Evolutionary conservation across 352 stramenopile species (phyloP).

Genomic region (Pseudoperonospora humuli): DNA sequence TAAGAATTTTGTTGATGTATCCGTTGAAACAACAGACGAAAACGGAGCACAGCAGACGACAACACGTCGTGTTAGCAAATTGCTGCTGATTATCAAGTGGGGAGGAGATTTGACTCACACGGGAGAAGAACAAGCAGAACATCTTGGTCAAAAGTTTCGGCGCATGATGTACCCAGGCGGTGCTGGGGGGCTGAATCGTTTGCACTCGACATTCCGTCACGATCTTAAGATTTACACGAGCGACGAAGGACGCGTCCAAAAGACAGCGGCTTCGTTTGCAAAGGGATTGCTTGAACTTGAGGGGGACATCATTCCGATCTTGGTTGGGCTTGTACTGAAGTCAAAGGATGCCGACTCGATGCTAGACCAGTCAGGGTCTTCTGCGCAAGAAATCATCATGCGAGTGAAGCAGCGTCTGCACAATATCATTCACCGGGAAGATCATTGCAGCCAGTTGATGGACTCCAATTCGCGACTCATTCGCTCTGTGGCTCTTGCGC

Average conservation of each 20-base stretch:
- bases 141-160: constrained; percentile 88
- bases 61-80: constrained; percentile 60
- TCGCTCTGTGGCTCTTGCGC: constrained; percentile 68
- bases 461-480: constrained; percentile 73
- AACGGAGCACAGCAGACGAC: constrained; percentile 22
- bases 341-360: constrained; percentile 92
- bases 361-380: constrained; percentile 97
- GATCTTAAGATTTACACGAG: constrained; percentile 99
- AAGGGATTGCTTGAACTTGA: constrained; percentile 98
- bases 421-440: constrained; percentile 77
- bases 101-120: constrained; percentile 97
- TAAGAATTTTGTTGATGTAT: constrained; percentile 41
- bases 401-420: constrained; percentile 83
- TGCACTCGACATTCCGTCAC: constrained; percentile 99
- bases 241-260: constrained; percentile 99
- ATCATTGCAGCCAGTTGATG: constrained; percentile 71
- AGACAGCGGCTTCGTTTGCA: constrained; percentile 98
- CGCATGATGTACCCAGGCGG: constrained; percentile 87
- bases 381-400: constrained; percentile 88
- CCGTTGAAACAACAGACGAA: constrained; percentile 17
- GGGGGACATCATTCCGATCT: constrained; percentile 98
- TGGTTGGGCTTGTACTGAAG: constrained; percentile 91
- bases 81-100: constrained; percentile 99
- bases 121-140: constrained; percentile 93
- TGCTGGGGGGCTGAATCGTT: constrained; percentile 93